Percentiles rank a stretch among this genome's conserved stretches.
Conservation (phyloP, 306 rosid species). For the Gastrolobium villosum region DNA sequence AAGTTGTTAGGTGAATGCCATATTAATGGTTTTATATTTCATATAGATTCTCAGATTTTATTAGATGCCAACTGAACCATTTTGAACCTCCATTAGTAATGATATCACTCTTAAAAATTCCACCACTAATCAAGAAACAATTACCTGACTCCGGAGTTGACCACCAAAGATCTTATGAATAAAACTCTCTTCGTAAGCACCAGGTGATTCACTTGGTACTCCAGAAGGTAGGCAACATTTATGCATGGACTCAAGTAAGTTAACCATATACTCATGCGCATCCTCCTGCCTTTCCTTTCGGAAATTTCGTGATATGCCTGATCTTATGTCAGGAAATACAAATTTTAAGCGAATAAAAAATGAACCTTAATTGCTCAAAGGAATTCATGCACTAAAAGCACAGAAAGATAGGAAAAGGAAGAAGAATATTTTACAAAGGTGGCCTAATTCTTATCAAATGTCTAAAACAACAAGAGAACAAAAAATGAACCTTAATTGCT, state of each 20-base stretch:
- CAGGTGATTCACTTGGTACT: constrained; percentile 89
- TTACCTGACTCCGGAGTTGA: constrained; percentile 92
- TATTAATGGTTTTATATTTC: too few species aligned
- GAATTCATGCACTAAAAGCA: not conserved
- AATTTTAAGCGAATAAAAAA: constrained; percentile 35
- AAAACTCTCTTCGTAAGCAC: constrained; percentile 96
- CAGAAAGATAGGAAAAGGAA: not conserved
- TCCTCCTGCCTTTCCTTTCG: constrained; percentile 92
- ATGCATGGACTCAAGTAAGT: constrained; percentile 98
- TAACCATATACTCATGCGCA: constrained; percentile 99
- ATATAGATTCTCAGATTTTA: constrained; percentile 18
- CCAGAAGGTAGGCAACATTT: constrained; percentile 97
- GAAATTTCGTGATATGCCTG: constrained; percentile 93
- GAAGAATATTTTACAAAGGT: not conserved
- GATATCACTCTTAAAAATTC: not conserved
- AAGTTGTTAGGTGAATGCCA: too few species aligned
- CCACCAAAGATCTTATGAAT: constrained; percentile 98
- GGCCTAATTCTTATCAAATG: not conserved
- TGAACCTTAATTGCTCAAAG: not conserved
- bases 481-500: not conserved
- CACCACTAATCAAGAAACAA: constrained; percentile 14
- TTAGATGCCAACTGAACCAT: not conserved
- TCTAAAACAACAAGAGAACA: not conserved
- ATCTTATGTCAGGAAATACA: constrained; percentile 65
- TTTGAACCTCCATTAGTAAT: not conserved